Conservation (phyloP, 805 yeast species). For the Yarrowia divulgata region DNA sequence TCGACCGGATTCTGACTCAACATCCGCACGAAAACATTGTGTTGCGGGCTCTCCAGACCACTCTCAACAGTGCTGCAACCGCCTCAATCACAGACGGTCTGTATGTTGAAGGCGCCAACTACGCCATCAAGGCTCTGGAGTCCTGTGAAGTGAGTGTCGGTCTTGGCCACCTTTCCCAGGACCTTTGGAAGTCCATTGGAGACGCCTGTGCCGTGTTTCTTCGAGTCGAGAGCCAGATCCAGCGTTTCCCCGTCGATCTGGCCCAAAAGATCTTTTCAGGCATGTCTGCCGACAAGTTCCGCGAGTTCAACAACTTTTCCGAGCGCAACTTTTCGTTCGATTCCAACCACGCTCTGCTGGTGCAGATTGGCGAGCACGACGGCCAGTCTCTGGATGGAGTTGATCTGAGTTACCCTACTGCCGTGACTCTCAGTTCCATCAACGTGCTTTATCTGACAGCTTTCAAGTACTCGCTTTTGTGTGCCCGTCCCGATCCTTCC, state of each 20-base stretch:
- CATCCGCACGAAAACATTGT: conserved; percentile 61
- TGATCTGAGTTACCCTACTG: conserved; percentile 4
- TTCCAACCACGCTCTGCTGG: conserved; percentile 23
- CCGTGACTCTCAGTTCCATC: conserved; percentile 1
- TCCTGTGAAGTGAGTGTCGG: conserved; percentile 52
- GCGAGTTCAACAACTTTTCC: conserved; percentile 16
- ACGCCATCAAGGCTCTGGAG: conserved; percentile 58
- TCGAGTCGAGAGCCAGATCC: conserved; percentile 61
- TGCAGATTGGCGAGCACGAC: conserved; percentile 13
- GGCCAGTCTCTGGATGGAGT: conserved; percentile 15
- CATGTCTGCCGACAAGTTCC: conserved; percentile 24
- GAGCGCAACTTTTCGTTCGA: conserved; percentile 37
- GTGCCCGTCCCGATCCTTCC: conserved; percentile 44
- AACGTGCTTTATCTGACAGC: conserved; percentile 13
- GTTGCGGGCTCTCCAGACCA: conserved; percentile 62
- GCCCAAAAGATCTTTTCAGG: conserved; percentile 43
- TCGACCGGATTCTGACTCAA: conserved; percentile 54
- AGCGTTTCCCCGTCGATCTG: conserved; percentile 58
- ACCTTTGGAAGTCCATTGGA: conserved; percentile 71
- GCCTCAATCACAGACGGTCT: conserved; percentile 65
- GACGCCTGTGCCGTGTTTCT: conserved; percentile 64
- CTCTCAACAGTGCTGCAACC: conserved; percentile 62
- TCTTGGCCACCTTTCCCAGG: conserved; percentile 54
- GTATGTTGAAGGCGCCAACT: conserved; percentile 66
- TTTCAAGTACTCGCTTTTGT: conserved; percentile 39